A percentile compares a stretch with the other conserved stretches of the same genome.
phyloP scores from a whole-genome alignment of 176 grass and related monocot species.

The Musa troglodytarum region DNA sequence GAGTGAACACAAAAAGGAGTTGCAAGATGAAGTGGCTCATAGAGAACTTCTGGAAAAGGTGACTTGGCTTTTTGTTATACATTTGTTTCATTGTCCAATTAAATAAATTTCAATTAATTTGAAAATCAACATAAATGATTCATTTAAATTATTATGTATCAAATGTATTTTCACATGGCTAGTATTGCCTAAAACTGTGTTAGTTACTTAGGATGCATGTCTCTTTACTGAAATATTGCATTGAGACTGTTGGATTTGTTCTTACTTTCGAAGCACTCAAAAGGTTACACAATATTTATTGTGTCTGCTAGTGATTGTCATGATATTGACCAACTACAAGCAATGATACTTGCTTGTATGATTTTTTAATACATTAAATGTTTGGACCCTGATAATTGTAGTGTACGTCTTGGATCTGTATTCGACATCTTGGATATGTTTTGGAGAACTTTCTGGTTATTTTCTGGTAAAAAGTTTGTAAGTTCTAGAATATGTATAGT shows the following conservation, averaged over 20 bases:
- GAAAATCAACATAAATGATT: conserved; percentile 2
- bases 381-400: not conserved
- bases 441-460: not conserved
- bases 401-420: not conserved
- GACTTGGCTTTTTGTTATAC: not conserved
- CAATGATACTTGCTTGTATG: not conserved
- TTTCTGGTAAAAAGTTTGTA: not conserved
- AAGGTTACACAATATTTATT: too few relatives aligned
- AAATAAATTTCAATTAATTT: not conserved
- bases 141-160: not conserved
- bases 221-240: not conserved
- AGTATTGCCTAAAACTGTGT: not conserved
- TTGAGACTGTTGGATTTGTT: not conserved
- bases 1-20: conserved; percentile 67
- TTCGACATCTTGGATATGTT: not conserved
- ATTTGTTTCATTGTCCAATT: not conserved
- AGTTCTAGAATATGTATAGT: not conserved
- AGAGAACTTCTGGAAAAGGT: conserved; percentile 93
- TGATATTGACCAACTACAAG: not conserved
- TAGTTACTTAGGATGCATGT: not conserved
- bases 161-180: too few relatives aligned
- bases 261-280: not conserved
- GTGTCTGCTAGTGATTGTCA: too few relatives aligned
- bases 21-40: conserved; percentile 63
- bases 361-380: not conserved